Base-by-base conservation (phyloP, 2,329 filamentous ascomycete genomes). In the Lachnellula cervina region DNA sequence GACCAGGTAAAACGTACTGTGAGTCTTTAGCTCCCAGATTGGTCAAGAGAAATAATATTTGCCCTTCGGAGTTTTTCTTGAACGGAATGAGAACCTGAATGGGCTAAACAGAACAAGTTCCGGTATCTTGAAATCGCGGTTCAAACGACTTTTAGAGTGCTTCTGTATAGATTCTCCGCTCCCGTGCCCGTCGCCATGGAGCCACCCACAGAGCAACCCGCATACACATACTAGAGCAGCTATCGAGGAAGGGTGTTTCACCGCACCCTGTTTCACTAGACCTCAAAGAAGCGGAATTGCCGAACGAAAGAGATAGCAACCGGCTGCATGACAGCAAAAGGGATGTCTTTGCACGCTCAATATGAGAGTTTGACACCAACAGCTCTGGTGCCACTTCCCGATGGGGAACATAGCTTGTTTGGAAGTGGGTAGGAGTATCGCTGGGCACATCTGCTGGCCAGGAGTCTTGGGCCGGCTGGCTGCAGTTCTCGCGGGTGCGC, bases 401-500 rank as follows among this genome's bases (percentile, higher is more conserved):
- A 66, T 66, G 55, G 54, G 66, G 63, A 64, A 53, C 52, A 62
- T 49, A 61, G 62, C 59, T 65, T 68, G 67, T 66, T 68, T 68
- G 66, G 57, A 68, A 62, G 57, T 61, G 64, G 63, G 57, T 59
- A 64, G 55, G 51, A 52, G 54, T 52, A 49, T 58, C 56, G 62
- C 62, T 62, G 59, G 59, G 59, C 54, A 63, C 58, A 59, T 58
- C 57, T 66, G 65, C 59, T 68, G 63, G 63, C 63, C 45, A 65
- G 59, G 61, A 64, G 58, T 60, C 56, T 64, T 65, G 65, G 66
- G 60, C 42, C 68, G 77, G 77, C 66, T 71, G 68, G 71, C 73
- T 76, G 76, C 77, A 80, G 71, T 68, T 74, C 67, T 69, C 73
- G 73, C 73, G 72, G 74, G 68, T 71, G 65, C 53, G 59, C 61